A percentile compares a stretch with the other conserved stretches of the same genome.
phyloP scores from a whole-genome alignment of 2,329 filamentous ascomycete species.

The Delphinella strobiligena region DNA sequence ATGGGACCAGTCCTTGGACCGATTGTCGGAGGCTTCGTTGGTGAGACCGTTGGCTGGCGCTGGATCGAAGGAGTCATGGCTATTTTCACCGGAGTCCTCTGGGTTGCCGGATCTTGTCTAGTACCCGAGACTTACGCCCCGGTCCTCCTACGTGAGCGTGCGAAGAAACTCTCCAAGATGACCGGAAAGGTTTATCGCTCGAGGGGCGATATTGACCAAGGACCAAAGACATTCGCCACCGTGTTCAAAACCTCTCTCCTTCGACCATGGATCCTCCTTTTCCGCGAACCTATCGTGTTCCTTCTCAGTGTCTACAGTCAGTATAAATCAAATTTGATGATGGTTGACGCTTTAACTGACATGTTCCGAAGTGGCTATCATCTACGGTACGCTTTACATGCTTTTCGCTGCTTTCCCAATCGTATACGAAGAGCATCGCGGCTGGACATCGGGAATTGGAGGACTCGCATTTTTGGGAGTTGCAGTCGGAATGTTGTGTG shows the following conservation, averaged over 20 bases:
- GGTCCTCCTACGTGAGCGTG: conserved; percentile 42
- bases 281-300: conserved; percentile 57
- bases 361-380: conserved; percentile 33
- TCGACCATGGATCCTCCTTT: conserved; percentile 57
- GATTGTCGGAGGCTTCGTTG: conserved; percentile 61
- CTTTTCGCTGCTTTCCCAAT: conserved; percentile 40
- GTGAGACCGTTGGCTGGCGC: conserved; percentile 51
- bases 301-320: conserved; percentile 49
- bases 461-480: conserved; percentile 59
- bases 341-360: neutral
- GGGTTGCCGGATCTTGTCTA: conserved; percentile 39
- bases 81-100: conserved; percentile 51
- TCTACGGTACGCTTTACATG: conserved; percentile 39
- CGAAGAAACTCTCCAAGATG: conserved; percentile 36
- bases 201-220: conserved; percentile 28
- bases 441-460: conserved; percentile 47
- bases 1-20: conserved; percentile 54
- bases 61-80: conserved; percentile 55
- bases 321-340: too few relatives aligned
- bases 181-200: conserved; percentile 47
- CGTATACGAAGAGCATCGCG: conserved; percentile 49
- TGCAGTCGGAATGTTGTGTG: conserved; percentile 51
- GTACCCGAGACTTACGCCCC: conserved; percentile 52
- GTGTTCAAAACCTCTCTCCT: conserved; percentile 47
- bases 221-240: conserved; percentile 19